Conservation (phyloP, 2,329 filamentous ascomycete species). For the Graphilbum fragrans region DNA sequence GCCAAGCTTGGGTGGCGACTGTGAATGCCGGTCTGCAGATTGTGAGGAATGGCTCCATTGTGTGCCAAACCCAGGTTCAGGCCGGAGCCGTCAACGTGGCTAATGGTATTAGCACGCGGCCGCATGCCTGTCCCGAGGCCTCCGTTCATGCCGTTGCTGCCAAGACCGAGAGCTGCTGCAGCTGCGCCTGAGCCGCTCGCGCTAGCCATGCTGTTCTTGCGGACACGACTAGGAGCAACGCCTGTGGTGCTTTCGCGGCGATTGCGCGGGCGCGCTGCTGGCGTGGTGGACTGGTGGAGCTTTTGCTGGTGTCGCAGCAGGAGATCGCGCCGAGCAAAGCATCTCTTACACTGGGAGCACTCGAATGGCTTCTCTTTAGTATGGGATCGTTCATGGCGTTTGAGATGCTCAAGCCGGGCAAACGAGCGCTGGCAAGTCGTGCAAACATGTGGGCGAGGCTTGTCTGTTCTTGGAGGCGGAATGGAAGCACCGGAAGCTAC, state of each 20-base stretch:
- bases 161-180: slow-evolving; percentile 13
- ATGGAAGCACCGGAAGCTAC: too few species aligned
- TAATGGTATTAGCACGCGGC: slow-evolving; percentile 90
- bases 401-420: slow-evolving; percentile 88
- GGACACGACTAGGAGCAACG: slow-evolving; percentile 59
- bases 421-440: slow-evolving; percentile 85
- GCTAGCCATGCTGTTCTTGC: slow-evolving; percentile 82
- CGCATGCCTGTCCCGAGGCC: slow-evolving; percentile 53
- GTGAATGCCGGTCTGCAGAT: slow-evolving; percentile 37
- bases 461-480: slow-evolving; percentile 89
- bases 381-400: slow-evolving; percentile 94
- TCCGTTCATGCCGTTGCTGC: slow-evolving; percentile 26
- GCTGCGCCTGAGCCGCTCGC: slow-evolving; percentile 17
- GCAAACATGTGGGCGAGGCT: slow-evolving; percentile 90
- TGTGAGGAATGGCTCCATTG: slow-evolving; percentile 28
- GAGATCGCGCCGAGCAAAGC: slow-evolving; percentile 87
- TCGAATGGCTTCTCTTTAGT: slow-evolving; percentile 99
- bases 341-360: slow-evolving; percentile 86
- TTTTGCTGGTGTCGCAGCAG: slow-evolving; percentile 96
- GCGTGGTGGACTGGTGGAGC: slow-evolving; percentile 83
- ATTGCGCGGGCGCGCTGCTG: slow-evolving; percentile 75
- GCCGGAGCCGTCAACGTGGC: slow-evolving; percentile 70
- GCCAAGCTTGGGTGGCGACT: slow-evolving; percentile 65
- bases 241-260: slow-evolving; percentile 81
- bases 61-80: slow-evolving; percentile 35